Conservation (phyloP, 2,329 filamentous ascomycete genomes). For the Dothistroma pini region DNA sequence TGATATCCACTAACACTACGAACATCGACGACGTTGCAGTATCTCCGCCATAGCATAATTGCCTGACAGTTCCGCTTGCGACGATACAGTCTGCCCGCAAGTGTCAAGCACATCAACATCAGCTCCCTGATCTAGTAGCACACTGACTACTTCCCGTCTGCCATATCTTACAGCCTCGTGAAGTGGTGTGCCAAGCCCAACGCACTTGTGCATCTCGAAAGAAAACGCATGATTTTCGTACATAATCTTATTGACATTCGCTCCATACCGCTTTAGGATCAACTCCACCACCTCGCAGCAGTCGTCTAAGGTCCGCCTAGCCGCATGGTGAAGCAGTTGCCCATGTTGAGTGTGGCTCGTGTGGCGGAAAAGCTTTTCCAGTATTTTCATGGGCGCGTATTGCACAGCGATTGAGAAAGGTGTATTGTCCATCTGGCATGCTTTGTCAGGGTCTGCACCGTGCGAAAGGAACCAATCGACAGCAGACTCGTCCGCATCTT, state of each 20-base stretch:
- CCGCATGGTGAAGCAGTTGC: slow-evolving; percentile 14
- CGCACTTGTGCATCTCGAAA: slow-evolving; percentile 15
- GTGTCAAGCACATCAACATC: slow-evolving; percentile 58
- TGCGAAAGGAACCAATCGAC: slow-evolving; percentile 13
- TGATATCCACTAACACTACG: no score
- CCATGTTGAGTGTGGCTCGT: slow-evolving; percentile 4
- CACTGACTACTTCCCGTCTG: slow-evolving; percentile 56
- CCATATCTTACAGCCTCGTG: slow-evolving; percentile 44
- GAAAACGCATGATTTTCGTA: slow-evolving; percentile 20
- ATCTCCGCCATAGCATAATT: neutral
- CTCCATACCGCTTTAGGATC: slow-evolving; percentile 10
- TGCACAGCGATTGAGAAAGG: slow-evolving; percentile 14
- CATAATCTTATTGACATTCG: slow-evolving; percentile 12
- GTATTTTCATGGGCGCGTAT: slow-evolving; percentile 8
- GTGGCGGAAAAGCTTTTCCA: slow-evolving; percentile 15
- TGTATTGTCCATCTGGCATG: slow-evolving; percentile 17
- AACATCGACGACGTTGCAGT: no score
- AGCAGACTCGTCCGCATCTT: neutral
- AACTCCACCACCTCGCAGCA: slow-evolving; percentile 10
- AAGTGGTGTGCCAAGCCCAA: slow-evolving; percentile 17
- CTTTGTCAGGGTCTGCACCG: slow-evolving; percentile 18
- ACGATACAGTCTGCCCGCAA: neutral
- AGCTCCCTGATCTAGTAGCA: slow-evolving; percentile 60
- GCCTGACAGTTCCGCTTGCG: neutral
- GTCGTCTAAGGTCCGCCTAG: slow-evolving; percentile 9